phyloP scores from a whole-genome alignment of 2,329 filamentous ascomycete species.

The Calonectria hongkongensis region DNA sequence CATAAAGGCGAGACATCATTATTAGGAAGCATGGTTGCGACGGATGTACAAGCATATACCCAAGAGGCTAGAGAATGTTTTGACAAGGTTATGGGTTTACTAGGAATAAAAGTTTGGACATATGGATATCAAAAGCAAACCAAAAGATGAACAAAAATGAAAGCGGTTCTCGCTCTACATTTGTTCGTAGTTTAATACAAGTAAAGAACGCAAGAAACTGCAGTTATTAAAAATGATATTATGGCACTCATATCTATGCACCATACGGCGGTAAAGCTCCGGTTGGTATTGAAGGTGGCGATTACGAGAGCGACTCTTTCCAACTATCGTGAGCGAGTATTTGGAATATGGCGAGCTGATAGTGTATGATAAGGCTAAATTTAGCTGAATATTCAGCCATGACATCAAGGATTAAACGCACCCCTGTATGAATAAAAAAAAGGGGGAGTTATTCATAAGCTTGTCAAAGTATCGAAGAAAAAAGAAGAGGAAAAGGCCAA shows the following conservation, averaged over 20 bases:
- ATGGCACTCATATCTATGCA: background rate
- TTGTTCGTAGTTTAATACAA: background rate
- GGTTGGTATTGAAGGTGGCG: too few relatives aligned
- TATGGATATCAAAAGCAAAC: conserved; percentile 24
- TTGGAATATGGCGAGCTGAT: too few relatives aligned
- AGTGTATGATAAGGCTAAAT: too few relatives aligned
- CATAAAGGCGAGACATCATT: conserved; percentile 7
- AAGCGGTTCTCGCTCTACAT: background rate
- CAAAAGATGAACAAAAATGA: background rate
- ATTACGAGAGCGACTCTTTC: too few relatives aligned
- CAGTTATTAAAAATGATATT: background rate
- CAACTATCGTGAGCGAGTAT: too few relatives aligned
- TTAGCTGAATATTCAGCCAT: too few relatives aligned
- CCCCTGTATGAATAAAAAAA: too few relatives aligned
- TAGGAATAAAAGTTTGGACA: background rate
- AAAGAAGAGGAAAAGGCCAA: too few relatives aligned
- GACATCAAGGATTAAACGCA: too few relatives aligned
- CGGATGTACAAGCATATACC: conserved; percentile 33
- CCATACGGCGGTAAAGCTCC: too few relatives aligned
- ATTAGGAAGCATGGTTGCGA: background rate
- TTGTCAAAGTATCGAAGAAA: too few relatives aligned
- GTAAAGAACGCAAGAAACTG: background rate
- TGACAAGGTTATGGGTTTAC: conserved; percentile 2
- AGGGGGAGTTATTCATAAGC: too few relatives aligned
- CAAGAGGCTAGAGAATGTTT: conserved; percentile 24